Evolutionary conservation across 495 filamentous ascomycete species (phyloP).

Genomic region (Xeromyces bisporus): DNA sequence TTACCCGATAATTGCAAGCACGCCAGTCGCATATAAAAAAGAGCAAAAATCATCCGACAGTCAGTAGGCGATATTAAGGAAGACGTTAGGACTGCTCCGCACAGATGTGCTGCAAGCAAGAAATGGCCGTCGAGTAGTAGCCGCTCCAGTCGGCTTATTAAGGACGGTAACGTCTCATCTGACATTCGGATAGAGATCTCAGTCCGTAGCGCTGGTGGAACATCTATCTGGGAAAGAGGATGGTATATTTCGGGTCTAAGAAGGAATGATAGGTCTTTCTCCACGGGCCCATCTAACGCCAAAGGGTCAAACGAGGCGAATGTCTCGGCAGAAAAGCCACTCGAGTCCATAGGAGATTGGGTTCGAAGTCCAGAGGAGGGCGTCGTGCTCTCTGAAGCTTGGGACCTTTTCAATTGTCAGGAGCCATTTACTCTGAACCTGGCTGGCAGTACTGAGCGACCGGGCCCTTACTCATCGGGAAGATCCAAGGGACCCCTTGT

Average conservation of each 20-base stretch:
- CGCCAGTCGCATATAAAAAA: constrained; percentile 72
- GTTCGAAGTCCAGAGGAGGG: constrained; percentile 2
- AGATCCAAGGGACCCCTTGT: constrained; percentile 36
- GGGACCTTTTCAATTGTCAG: constrained; percentile 1
- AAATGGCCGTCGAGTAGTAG: constrained; percentile 54
- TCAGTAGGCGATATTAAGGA: constrained; percentile 37
- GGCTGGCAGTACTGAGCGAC: too few species aligned
- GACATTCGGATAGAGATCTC: constrained; percentile 22
- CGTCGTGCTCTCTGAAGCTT: constrained; percentile 2
- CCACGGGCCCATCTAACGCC: constrained; percentile 18
- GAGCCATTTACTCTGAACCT: not conserved
- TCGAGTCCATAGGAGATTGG: constrained; percentile 1
- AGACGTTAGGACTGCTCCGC: constrained; percentile 24
- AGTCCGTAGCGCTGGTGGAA: constrained; percentile 45
- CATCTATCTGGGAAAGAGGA: constrained; percentile 46
- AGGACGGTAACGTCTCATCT: constrained; percentile 20
- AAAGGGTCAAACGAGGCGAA: constrained; percentile 19
- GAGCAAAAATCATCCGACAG: constrained; percentile 45
- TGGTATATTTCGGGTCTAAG: constrained; percentile 68
- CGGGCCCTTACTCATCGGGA: constrained; percentile 27
- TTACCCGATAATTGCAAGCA: constrained; percentile 60
- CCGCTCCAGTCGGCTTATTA: constrained; percentile 37
- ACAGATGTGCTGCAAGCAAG: constrained; percentile 38
- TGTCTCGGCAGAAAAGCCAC: constrained; percentile 12
- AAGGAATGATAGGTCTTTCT: constrained; percentile 65